Percentiles rank a stretch among this genome's conserved stretches.
phyloP scores from a whole-genome alignment of 495 filamentous ascomycete species.

The Paragyromitra xinjiangensis region DNA sequence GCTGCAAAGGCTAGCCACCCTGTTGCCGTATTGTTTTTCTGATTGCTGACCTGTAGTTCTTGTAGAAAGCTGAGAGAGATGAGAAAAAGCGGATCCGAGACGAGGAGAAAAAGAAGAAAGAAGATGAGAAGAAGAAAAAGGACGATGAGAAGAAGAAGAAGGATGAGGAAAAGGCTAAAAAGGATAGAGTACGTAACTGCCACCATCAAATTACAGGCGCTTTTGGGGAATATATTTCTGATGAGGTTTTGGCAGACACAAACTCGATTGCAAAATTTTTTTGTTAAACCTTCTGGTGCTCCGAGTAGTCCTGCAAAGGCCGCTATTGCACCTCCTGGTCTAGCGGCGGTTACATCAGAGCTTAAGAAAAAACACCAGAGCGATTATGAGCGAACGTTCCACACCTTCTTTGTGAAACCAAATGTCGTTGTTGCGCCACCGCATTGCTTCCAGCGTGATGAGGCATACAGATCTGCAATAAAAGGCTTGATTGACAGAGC shows the following conservation, averaged over 20 bases:
- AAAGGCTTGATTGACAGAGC: conserved; percentile 55
- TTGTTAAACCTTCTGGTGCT: conserved; percentile 63
- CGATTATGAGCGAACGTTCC: conserved; percentile 76
- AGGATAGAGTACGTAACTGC: conserved; percentile 66
- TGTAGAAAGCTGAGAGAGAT: conserved; percentile 61
- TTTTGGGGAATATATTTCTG: conserved; percentile 2
- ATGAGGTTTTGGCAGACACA: conserved; percentile 63
- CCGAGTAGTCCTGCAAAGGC: conserved; percentile 57
- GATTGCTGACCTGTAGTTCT: conserved; percentile 60
- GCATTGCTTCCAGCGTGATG: conserved; percentile 61
- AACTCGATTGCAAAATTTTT: conserved; percentile 70
- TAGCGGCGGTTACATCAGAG: conserved; percentile 48
- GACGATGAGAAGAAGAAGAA: conserved; percentile 71
- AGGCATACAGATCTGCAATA: conserved; percentile 66
- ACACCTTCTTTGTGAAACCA: conserved; percentile 77
- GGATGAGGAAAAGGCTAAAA: conserved; percentile 72
- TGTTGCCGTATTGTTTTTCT: conserved; percentile 57
- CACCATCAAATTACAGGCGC: neutral
- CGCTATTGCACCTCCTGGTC: conserved; percentile 47
- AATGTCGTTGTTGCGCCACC: conserved; percentile 70
- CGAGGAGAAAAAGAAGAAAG: conserved; percentile 60
- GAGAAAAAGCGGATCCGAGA: conserved; percentile 62
- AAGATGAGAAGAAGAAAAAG: conserved; percentile 68
- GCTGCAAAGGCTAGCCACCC: conserved; percentile 60
- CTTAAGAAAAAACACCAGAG: conserved; percentile 60